phyloP scores from a whole-genome alignment of 345 rosid genomes.

The Tarenaya hassleriana region DNA sequence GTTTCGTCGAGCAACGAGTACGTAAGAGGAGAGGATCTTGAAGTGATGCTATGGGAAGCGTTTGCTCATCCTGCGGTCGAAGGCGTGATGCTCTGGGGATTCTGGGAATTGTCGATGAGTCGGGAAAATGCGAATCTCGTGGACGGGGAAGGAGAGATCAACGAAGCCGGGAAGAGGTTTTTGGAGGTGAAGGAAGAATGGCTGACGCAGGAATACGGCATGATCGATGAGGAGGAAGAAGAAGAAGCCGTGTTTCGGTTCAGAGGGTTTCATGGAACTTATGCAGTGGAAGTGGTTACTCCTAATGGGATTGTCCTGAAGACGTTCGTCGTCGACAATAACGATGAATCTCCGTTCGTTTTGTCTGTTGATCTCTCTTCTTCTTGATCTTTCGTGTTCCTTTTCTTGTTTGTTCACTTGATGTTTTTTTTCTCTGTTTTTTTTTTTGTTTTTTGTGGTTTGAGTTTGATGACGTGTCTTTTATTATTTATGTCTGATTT shows the following conservation, averaged over 20 bases:
- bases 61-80: conserved; percentile 82
- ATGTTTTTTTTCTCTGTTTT: neutral
- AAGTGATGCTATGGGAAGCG: conserved; percentile 83
- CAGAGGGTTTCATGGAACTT: conserved; percentile 70
- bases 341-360: conserved; percentile 49
- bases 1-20: conserved; percentile 52
- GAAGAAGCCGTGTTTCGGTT: conserved; percentile 48
- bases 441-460: neutral
- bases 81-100: conserved; percentile 89
- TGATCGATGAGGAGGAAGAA: too few relatives aligned
- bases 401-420: neutral
- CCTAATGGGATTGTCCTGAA: conserved; percentile 33
- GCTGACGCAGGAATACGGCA: conserved; percentile 52
- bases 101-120: conserved; percentile 90
- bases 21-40: conserved; percentile 73
- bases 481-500: too few relatives aligned
- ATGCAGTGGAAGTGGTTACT: conserved; percentile 45
- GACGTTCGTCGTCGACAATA: conserved; percentile 55
- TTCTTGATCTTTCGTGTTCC: conserved; percentile 21
- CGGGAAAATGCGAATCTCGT: conserved; percentile 59
- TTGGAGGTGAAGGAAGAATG: conserved; percentile 65
- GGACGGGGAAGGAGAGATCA: conserved; percentile 74
- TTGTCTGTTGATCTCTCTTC: conserved; percentile 38
- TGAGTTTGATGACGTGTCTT: neutral
- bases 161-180: conserved; percentile 63